A percentile compares a stretch with the other conserved stretches of the same genome.
phyloP scores from a whole-genome alignment of 768 basidiomycete genomes.

The Russula lepida region DNA sequence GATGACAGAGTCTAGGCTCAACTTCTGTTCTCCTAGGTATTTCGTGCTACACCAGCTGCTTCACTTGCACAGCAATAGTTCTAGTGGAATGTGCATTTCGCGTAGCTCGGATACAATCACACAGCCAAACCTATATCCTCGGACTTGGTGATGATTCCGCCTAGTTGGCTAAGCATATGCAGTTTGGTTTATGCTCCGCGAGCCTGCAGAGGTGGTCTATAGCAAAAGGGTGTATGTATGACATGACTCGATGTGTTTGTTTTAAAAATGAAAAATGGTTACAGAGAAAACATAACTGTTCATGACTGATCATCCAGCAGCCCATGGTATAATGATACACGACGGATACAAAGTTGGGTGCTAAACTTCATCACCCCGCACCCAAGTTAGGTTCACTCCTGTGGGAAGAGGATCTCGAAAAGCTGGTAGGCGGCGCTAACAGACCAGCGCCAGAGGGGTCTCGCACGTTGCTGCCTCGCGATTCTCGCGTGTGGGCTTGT shows the following conservation, averaged over 20 bases:
- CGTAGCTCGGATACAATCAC: neutral
- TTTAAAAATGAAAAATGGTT: neutral
- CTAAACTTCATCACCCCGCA: neutral
- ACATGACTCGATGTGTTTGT: no score
- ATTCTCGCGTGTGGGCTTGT: slow-evolving; percentile 60
- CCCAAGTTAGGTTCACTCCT: slow-evolving; percentile 11
- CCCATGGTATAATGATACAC: neutral
- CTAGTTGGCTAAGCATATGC: neutral
- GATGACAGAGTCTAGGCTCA: neutral
- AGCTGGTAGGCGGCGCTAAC: slow-evolving; percentile 12
- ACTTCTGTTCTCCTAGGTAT: neutral
- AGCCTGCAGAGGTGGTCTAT: no score
- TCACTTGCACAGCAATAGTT: neutral
- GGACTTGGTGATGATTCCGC: neutral
- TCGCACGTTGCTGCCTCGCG: slow-evolving; percentile 4
- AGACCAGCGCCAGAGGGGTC: neutral
- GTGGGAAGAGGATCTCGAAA: slow-evolving; percentile 12
- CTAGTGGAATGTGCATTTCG: neutral
- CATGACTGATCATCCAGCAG: neutral
- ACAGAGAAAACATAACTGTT: neutral
- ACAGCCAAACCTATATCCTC: neutral
- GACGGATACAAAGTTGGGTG: neutral
- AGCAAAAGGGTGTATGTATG: neutral
- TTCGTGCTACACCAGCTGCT: neutral
- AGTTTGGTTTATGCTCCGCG: neutral